A percentile compares a stretch with the other conserved stretches of the same genome.
Evolutionary conservation across 345 rosid genomes (phyloP).

Genomic region (Bruguiera gymnorhiza): DNA sequence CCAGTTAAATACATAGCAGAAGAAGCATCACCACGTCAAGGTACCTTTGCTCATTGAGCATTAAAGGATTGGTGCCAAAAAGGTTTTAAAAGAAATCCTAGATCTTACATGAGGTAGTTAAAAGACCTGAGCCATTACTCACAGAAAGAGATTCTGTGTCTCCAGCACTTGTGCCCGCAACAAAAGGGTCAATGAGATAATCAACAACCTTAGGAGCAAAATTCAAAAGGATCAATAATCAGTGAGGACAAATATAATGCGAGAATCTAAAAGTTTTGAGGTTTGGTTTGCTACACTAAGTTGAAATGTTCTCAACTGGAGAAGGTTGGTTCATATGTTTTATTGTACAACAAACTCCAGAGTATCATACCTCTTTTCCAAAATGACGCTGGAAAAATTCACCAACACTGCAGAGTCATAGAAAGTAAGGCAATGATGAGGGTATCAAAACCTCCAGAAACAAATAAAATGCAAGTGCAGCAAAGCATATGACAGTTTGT

Average conservation of each 20-base stretch:
- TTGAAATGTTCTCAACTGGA: slow-evolving; percentile 2
- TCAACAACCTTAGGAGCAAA: slow-evolving; percentile 70
- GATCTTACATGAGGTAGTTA: slow-evolving; percentile 12
- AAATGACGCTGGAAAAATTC: slow-evolving; percentile 77
- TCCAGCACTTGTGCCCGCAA: slow-evolving; percentile 87
- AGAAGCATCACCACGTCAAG: not conserved
- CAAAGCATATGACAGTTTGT: not conserved
- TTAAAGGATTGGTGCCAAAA: not conserved
- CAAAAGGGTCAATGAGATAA: slow-evolving; percentile 89
- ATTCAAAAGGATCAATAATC: slow-evolving; percentile 18
- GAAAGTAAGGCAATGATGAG: slow-evolving; percentile 11
- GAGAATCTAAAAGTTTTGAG: too few relatives aligned
- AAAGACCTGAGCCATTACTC: slow-evolving; percentile 36
- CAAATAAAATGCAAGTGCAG: not conserved
- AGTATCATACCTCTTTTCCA: slow-evolving; percentile 64
- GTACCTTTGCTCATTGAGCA: not conserved
- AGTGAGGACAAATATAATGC: too few relatives aligned
- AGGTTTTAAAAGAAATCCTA: not conserved
- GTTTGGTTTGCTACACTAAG: too few relatives aligned
- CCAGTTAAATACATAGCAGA: not conserved
- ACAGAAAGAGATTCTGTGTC: slow-evolving; percentile 94
- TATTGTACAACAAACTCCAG: slow-evolving; percentile 11
- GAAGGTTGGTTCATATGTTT: not conserved
- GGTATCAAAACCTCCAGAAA: slow-evolving; percentile 2
- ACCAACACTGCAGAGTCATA: slow-evolving; percentile 54